phyloP scores from a whole-genome alignment of 805 yeast genomes.

The Candida coquimbonensis region DNA sequence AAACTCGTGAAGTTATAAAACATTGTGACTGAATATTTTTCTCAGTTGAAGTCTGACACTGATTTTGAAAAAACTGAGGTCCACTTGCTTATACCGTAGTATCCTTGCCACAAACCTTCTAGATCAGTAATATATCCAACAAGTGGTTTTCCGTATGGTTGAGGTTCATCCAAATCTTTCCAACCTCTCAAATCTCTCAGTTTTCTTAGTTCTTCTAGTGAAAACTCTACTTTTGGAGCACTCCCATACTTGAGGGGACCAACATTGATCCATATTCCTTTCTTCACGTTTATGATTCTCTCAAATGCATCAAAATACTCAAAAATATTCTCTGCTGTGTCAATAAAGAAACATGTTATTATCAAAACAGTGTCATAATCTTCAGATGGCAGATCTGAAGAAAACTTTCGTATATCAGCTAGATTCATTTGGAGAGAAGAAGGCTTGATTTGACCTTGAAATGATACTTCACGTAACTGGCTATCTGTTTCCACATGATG shows the following conservation, averaged over 20 bases:
- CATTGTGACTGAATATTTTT: too few relatives aligned
- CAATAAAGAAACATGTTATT: conserved; percentile 73
- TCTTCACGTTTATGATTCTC: conserved; percentile 32
- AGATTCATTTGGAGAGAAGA: conserved; percentile 39
- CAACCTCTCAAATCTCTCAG: conserved; percentile 61
- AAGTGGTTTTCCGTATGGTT: conserved; percentile 27
- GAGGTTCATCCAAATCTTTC: conserved; percentile 36
- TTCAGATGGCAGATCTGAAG: conserved; percentile 20
- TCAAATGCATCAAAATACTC: conserved; percentile 66
- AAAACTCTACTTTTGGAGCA: conserved; percentile 69
- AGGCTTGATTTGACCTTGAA: conserved; percentile 32
- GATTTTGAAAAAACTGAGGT: too few relatives aligned
- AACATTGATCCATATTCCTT: conserved; percentile 76
- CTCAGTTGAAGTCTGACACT: too few relatives aligned
- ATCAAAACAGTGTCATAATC: conserved; percentile 44
- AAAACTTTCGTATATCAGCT: conserved; percentile 61
- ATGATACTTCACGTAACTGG: conserved; percentile 42
- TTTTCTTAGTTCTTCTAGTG: conserved; percentile 57
- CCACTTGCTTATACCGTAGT: conserved; percentile 44
- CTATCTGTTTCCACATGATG: conserved; percentile 43
- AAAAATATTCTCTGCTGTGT: conserved; percentile 84
- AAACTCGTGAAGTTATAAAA: too few relatives aligned
- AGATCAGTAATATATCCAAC: conserved; percentile 63
- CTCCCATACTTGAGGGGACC: conserved; percentile 94
- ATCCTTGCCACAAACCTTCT: conserved; percentile 70